Conservation (phyloP, 2,329 filamentous ascomycete species). For the Aspergillus calidoustus region DNA sequence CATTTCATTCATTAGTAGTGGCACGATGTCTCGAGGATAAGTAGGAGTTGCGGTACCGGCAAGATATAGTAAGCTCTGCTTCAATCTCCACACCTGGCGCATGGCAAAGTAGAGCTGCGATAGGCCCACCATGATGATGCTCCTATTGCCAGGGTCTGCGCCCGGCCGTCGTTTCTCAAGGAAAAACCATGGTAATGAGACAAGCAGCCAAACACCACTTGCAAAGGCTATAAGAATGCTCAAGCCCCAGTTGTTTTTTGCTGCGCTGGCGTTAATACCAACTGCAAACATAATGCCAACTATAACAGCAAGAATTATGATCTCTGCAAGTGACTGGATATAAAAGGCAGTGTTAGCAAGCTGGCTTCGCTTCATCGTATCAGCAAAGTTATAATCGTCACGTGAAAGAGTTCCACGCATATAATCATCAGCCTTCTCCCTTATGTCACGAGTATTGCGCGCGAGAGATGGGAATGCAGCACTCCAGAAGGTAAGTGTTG, state of each 20-base stretch:
- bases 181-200: conserved; percentile 70
- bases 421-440: conserved; percentile 55
- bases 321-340: conserved; percentile 65
- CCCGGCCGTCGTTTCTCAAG: conserved; percentile 68
- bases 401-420: conserved; percentile 58
- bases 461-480: conserved; percentile 65
- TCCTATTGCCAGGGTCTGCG: conserved; percentile 53
- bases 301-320: conserved; percentile 67
- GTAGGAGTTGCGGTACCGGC: conserved; percentile 47
- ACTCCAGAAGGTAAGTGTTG: conserved; percentile 71
- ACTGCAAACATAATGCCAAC: conserved; percentile 68
- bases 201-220: conserved; percentile 65
- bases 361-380: conserved; percentile 67
- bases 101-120: conserved; percentile 65
- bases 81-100: conserved; percentile 65
- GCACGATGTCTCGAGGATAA: background rate
- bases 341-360: conserved; percentile 68
- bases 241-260: conserved; percentile 69
- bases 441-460: conserved; percentile 57
- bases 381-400: conserved; percentile 64
- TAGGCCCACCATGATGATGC: conserved; percentile 61
- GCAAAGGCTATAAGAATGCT: conserved; percentile 69
- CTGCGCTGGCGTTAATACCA: conserved; percentile 61
- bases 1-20: background rate
- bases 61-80: conserved; percentile 69